Conservation (phyloP, 306 rosid genomes). For the Cucurbita argyrosperma region DNA sequence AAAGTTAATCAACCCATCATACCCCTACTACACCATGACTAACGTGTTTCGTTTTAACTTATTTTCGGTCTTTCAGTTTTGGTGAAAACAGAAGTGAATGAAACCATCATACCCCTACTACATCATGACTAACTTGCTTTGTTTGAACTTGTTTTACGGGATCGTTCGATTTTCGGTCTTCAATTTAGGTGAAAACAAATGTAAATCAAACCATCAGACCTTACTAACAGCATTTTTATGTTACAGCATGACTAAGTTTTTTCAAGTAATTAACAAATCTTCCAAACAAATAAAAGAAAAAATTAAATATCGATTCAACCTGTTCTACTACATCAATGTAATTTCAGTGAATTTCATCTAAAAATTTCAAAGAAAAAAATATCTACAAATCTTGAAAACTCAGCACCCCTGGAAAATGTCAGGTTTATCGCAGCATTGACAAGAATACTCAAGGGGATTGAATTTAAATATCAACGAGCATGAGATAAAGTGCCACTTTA, state of each 20-base stretch:
- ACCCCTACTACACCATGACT: too few species aligned
- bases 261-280: neutral
- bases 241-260: neutral
- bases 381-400: constrained; percentile 4
- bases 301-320: neutral
- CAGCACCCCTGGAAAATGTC: neutral
- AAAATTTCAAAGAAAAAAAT: neutral
- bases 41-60: too few species aligned
- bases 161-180: too few species aligned
- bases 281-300: neutral
- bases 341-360: neutral
- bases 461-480: neutral
- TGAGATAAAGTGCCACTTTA: neutral
- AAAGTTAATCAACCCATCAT: neutral
- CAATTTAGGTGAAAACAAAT: too few species aligned
- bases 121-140: too few species aligned
- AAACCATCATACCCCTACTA: too few species aligned
- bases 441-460: neutral
- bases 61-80: too few species aligned
- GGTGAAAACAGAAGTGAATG: too few species aligned
- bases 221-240: neutral
- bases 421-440: constrained; percentile 3
- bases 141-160: too few species aligned
- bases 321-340: neutral
- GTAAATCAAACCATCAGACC: too few species aligned